Percentiles rank a stretch among this genome's conserved stretches.
Evolutionary conservation across 1,139 yeast genomes (phyloP).

Genomic region (Nakaseomyces bracarensis): DNA sequence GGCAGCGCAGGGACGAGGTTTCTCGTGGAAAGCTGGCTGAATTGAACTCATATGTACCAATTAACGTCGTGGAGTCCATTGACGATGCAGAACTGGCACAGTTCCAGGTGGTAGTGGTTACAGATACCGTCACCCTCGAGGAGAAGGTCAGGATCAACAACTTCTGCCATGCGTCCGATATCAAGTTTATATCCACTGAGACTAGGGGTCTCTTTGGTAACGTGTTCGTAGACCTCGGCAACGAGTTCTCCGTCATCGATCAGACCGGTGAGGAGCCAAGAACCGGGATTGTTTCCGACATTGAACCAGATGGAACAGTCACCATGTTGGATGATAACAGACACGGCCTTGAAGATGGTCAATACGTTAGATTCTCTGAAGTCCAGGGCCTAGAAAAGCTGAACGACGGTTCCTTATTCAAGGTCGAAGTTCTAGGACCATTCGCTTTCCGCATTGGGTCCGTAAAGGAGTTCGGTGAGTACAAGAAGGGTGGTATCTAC

Average conservation of each 20-base stretch:
- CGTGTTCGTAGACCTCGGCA: constrained; percentile 86
- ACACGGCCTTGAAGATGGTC: constrained; percentile 91
- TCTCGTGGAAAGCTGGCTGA: constrained; percentile 64
- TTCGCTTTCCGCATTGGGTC: constrained; percentile 72
- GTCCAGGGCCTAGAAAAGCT: constrained; percentile 59
- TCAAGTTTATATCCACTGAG: constrained; percentile 76
- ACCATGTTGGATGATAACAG: constrained; percentile 87
- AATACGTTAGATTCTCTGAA: constrained; percentile 81
- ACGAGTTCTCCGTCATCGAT: constrained; percentile 69
- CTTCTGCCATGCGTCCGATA: constrained; percentile 62
- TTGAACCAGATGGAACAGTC: constrained; percentile 83
- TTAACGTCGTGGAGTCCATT: constrained; percentile 54
- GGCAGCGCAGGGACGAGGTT: constrained; percentile 65
- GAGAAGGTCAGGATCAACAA: constrained; percentile 69
- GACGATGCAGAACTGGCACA: constrained; percentile 44
- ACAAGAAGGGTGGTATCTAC: constrained; percentile 78
- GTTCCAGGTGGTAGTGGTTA: constrained; percentile 76
- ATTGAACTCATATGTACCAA: constrained; percentile 83
- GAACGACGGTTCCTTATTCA: constrained; percentile 64
- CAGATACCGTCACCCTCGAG: constrained; percentile 62
- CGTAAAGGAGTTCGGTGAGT: constrained; percentile 49
- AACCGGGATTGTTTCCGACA: constrained; percentile 78
- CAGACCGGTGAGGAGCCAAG: constrained; percentile 89
- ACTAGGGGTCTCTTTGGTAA: constrained; percentile 83
- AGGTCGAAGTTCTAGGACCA: constrained; percentile 85